Conservation (phyloP, 768 basidiomycete genomes). For the Phanerochaete carnosa region DNA sequence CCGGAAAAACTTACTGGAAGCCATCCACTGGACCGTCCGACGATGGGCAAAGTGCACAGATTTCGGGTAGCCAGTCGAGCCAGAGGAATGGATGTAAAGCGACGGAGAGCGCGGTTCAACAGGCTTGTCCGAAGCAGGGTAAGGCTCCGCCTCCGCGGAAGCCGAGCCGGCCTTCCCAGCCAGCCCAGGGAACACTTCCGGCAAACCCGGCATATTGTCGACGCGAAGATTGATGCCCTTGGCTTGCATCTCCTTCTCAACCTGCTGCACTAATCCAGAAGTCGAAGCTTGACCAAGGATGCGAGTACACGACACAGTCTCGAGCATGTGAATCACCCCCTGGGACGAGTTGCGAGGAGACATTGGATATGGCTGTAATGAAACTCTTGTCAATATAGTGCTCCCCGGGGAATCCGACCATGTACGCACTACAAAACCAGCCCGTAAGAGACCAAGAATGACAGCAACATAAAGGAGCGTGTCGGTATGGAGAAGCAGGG, state of each 20-base stretch:
- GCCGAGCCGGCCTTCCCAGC: background rate
- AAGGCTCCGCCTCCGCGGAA: conserved; percentile 8
- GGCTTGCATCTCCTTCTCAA: conserved; percentile 22
- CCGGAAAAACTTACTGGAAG: background rate
- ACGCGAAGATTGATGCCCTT: conserved; percentile 3
- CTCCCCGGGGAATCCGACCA: too few relatives aligned
- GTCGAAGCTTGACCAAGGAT: conserved; percentile 34
- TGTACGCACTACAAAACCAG: conserved; percentile 9
- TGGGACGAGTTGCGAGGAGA: conserved; percentile 35
- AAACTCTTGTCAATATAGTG: background rate
- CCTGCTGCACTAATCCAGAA: conserved; percentile 25
- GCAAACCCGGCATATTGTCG: conserved; percentile 15
- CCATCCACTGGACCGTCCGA: conserved; percentile 4
- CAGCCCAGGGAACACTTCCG: conserved; percentile 17
- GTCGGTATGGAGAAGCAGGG: conserved; percentile 5
- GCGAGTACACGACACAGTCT: conserved; percentile 35
- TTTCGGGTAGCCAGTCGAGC: conserved; percentile 46
- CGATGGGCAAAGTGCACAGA: conserved; percentile 26
- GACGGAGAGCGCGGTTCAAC: conserved; percentile 10
- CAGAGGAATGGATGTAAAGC: conserved; percentile 46
- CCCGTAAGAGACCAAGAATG: conserved; percentile 7
- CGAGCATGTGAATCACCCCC: conserved; percentile 33
- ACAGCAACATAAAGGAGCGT: conserved; percentile 4
- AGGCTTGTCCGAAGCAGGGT: background rate
- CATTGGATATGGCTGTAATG: conserved; percentile 30